Base-by-base conservation (phyloP, 2,329 filamentous ascomycete genomes). In the Calonectria multiphialidica region DNA sequence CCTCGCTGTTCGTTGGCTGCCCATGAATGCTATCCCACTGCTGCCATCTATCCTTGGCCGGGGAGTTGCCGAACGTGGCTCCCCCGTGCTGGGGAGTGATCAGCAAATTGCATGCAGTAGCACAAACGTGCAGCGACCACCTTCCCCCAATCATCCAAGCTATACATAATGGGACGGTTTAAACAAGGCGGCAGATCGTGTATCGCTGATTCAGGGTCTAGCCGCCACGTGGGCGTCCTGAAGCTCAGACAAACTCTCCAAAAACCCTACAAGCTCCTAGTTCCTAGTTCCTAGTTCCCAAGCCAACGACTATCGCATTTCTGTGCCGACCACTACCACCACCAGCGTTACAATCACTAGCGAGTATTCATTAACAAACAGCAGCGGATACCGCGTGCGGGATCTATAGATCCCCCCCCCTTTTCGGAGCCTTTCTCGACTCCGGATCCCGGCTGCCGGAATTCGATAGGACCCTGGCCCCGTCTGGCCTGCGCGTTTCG, bases 91-190 rank as follows among this genome's bases (percentile, higher is more conserved):
- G 23, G 53, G 33, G 35, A 59, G 35, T 37, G 53, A 59, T 59
- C 53, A 59, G 53, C 53, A 59, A 59, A 33, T 59, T 59, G 37
- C 53, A 59, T 59, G 37, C 53, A 40, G 53, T 59, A 59, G 53
- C n/a, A 28, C 53, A 59, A 28, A n/a, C 53, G 21, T 59, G 33
- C 53, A 59, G 53, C 53, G 25, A 59, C 53, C 53, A 59, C 53
- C 53, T 18, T 59, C 33, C 53, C 53, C 30, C 53, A 57, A 37
- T 30, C 53, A n/a, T 57, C 53, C 53, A 18, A 37, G 35, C 53
- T 59, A 59, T 40, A 23, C 33, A 25, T 59, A 33, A 59, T 33
- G 37, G 57, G 57, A 62, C 37, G 40, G 57, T 42, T 30, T 44
- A 62, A 45, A 62, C 40, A 62, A 61, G 37, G 57, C 16, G 28